Evolutionary conservation across 2,329 filamentous ascomycete genomes (phyloP).

Genomic region (Cadophora sp.): DNA sequence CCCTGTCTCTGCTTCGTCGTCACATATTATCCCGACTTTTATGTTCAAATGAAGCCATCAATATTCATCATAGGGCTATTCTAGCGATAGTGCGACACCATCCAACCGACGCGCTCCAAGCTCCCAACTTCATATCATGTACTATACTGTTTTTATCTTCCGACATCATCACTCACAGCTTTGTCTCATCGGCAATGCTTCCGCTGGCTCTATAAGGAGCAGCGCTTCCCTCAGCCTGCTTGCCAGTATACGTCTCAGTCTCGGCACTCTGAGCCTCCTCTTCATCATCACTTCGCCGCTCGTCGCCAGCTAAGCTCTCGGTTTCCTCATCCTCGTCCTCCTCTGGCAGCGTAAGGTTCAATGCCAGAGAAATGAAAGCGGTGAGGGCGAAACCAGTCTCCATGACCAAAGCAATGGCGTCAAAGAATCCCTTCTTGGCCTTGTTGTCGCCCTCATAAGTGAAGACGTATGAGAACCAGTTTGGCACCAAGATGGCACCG

Average conservation of each 20-base stretch:
- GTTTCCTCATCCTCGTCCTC: constrained; percentile 71
- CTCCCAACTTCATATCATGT: background rate
- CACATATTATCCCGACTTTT: background rate
- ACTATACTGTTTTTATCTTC: background rate
- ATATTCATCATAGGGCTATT: background rate
- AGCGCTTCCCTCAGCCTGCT: constrained; percentile 14
- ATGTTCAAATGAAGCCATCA: background rate
- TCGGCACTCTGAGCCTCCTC: constrained; percentile 10
- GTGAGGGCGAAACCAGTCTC: constrained; percentile 79
- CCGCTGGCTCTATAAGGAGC: constrained; percentile 13
- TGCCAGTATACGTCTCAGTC: constrained; percentile 4
- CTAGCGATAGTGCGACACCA: background rate
- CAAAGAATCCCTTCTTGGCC: constrained; percentile 73
- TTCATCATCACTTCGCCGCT: constrained; percentile 29
- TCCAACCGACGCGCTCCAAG: background rate
- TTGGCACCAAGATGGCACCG: constrained; percentile 69
- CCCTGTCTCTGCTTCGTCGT: no score
- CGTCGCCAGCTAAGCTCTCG: constrained; percentile 41
- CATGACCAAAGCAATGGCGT: constrained; percentile 76
- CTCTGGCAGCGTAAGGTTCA: constrained; percentile 76
- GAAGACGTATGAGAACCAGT: constrained; percentile 75
- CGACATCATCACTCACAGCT: background rate
- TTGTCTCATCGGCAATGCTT: constrained; percentile 13
- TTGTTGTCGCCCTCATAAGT: constrained; percentile 73
- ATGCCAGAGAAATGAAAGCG: constrained; percentile 72